Percentiles rank a stretch among this genome's conserved stretches.
Conservation (phyloP, 2,329 filamentous ascomycete genomes). For the Neurospora sp. region DNA sequence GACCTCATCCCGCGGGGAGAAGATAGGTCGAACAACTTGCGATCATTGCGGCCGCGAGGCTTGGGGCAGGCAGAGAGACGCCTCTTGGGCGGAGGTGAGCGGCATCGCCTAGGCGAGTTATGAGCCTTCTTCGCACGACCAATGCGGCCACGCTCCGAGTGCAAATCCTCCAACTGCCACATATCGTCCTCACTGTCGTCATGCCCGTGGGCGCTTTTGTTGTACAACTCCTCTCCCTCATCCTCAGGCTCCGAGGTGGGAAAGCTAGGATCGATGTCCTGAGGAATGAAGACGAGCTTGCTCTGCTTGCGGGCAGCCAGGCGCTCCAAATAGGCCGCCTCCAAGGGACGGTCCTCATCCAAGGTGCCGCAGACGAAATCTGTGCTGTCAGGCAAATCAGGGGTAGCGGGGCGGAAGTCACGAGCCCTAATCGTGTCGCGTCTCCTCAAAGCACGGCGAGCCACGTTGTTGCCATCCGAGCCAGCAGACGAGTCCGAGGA, state of each 20-base stretch:
- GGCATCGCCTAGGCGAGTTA: slow-evolving; percentile 52
- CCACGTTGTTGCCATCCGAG: slow-evolving; percentile 28
- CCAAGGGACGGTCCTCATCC: slow-evolving; percentile 89
- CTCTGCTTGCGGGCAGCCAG: slow-evolving; percentile 71
- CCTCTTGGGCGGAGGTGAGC: slow-evolving; percentile 41
- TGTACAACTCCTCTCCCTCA: slow-evolving; percentile 61
- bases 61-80: slow-evolving; percentile 43
- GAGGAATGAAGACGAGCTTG: slow-evolving; percentile 77
- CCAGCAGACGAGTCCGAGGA: slow-evolving; percentile 54
- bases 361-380: slow-evolving; percentile 98
- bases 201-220: slow-evolving; percentile 28
- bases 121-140: slow-evolving; percentile 40
- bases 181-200: slow-evolving; percentile 59
- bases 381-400: slow-evolving; percentile 89
- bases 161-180: slow-evolving; percentile 60
- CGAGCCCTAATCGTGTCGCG: slow-evolving; percentile 27
- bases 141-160: slow-evolving; percentile 40
- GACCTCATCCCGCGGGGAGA: slow-evolving; percentile 65
- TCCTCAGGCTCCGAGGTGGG: slow-evolving; percentile 88
- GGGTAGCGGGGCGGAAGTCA: slow-evolving; percentile 57
- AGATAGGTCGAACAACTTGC: slow-evolving; percentile 52
- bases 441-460: slow-evolving; percentile 19
- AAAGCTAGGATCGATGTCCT: slow-evolving; percentile 96
- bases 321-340: slow-evolving; percentile 83
- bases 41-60: slow-evolving; percentile 43